Base-by-base conservation (phyloP, 371 early-diverging fungal genomes). In the Rhizopus stolonifer region DNA sequence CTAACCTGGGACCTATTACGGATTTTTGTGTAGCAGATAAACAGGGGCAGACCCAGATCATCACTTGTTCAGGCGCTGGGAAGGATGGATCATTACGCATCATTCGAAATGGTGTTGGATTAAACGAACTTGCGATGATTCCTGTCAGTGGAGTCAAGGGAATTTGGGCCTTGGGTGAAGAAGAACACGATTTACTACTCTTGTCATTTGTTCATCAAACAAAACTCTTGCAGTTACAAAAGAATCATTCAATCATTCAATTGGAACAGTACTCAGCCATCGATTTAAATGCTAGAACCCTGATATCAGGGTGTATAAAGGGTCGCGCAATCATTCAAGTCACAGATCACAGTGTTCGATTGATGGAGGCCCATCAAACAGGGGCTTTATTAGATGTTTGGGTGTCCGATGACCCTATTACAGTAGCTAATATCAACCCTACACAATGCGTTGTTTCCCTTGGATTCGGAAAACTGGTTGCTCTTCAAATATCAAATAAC, bases 61-160 rank as follows among this genome's bases (percentile, higher is more conserved):
- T 96, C 7, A 86, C 94, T 4, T 95, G 95, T 58, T 89, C 91
- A 1, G 96, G 97, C 4, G 81, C 74, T 2, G 83, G 77, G 42
- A 81, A 85, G 52, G 86, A 87, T 53, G 90, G 93, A 4, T 80
- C 88, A 0, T 65, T 96, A 29, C 73, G 95, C 14, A 81, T 94
- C 15, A 86, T 97, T 47, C 79, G 94, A 25, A 93, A 93, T 60
- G 96, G 98, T 17, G 86, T 96, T 31, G 96, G 95, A 1, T 77
- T 96, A 31, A 83, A 86, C 36, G 85, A 83, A 33, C 65, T 86
- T 15, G 90, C 86, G 0, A 66, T 77, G 0, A 59, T 90, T 34
- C 82, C 82, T 3, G 75, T 92, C 11, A 71, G 68, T 17, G 92
- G 92, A 11, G 77, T 93, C 18, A 81, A 79, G 54, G 83, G 85